Evolutionary conservation across 257 asterid genomes (phyloP).

Genomic region (Lantana camara): DNA sequence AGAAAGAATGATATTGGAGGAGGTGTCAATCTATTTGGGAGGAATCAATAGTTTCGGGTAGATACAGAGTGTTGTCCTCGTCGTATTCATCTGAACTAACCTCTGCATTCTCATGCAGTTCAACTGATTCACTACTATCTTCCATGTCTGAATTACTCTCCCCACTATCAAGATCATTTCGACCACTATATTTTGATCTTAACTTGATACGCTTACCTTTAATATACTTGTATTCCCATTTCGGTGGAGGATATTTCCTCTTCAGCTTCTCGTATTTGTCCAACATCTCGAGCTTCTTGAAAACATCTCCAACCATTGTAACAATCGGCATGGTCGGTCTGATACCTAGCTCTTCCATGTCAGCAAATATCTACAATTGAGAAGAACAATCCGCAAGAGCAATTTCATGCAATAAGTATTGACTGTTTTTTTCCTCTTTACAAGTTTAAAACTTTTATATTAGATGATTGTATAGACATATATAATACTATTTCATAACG

Average conservation of each 20-base stretch:
- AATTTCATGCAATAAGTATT: background rate
- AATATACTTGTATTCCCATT: slow-evolving; percentile 75
- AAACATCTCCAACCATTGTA: slow-evolving; percentile 72
- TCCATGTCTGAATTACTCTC: slow-evolving; percentile 28
- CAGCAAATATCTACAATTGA: slow-evolving; percentile 73
- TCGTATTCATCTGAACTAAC: slow-evolving; percentile 24
- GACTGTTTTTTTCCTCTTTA: no score
- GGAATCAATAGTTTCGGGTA: slow-evolving; percentile 25
- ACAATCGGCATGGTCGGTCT: slow-evolving; percentile 65
- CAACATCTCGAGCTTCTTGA: slow-evolving; percentile 72
- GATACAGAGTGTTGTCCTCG: slow-evolving; percentile 24
- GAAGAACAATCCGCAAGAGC: background rate
- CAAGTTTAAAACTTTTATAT: no score
- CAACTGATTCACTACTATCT: slow-evolving; percentile 28
- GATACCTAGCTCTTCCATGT: slow-evolving; percentile 94
- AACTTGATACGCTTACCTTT: slow-evolving; percentile 83
- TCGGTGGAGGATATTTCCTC: slow-evolving; percentile 82
- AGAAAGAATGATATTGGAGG: no score
- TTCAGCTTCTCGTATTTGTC: slow-evolving; percentile 67
- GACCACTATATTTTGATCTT: slow-evolving; percentile 40
- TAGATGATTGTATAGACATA: no score
- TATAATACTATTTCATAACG: no score
- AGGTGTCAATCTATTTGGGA: slow-evolving; percentile 6
- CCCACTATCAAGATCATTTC: slow-evolving; percentile 16
- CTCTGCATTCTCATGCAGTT: slow-evolving; percentile 32